Base-by-base conservation (phyloP, 2,329 filamentous ascomycete genomes). In the Hypoxylon sp. region DNA sequence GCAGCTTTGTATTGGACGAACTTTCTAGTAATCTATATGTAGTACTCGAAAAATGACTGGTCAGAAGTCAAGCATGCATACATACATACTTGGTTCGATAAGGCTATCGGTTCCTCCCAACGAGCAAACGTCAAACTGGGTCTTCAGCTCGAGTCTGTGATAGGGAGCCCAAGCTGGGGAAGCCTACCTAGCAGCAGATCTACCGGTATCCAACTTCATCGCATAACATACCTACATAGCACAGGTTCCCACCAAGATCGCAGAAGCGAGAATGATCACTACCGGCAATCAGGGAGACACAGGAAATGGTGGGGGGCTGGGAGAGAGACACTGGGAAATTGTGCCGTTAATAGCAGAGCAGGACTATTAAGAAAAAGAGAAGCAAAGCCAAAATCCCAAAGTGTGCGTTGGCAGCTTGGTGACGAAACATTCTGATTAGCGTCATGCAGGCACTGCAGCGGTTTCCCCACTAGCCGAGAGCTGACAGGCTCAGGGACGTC, bases 321-420 rank as follows among this genome's bases (percentile, higher is more conserved):
- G 37, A 59, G 37, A 59, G 48, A 56, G 50, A 56, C 55, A 20
- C 35, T 17, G 44, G 40, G 44, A 61, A 59, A 35, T 57, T 53
- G 44, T 42, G 50, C 40, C 48, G 49, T 64, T 37, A 49, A 64
- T 46, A 64, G 25, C 33, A 68, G 30, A 48, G 31, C 42, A 59
- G 35, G 44, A 62, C 20, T 53, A 44, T 62, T 17, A 58, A 42
- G 30, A 55, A 54, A 44, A 66, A 66, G 40, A 46, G 8, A 49
- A 59, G 55, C 22, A 64, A 48, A 67, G 68, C 61, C 31, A 61
- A 33, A 56, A 54, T 50, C 42, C 25, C 25, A 55, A 53, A 20
- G 60, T 70, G 60, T 73, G 72, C 68, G 72, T 72, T 73, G 72
- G 72, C 70, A 74, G 61, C 63, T 70, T 69, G 49, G 64, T 73